Evolutionary conservation across 2,329 filamentous ascomycete genomes (phyloP), one percentile per base, ranked within the genome.

Genomic region (Hypocrella siamensis): DNA sequence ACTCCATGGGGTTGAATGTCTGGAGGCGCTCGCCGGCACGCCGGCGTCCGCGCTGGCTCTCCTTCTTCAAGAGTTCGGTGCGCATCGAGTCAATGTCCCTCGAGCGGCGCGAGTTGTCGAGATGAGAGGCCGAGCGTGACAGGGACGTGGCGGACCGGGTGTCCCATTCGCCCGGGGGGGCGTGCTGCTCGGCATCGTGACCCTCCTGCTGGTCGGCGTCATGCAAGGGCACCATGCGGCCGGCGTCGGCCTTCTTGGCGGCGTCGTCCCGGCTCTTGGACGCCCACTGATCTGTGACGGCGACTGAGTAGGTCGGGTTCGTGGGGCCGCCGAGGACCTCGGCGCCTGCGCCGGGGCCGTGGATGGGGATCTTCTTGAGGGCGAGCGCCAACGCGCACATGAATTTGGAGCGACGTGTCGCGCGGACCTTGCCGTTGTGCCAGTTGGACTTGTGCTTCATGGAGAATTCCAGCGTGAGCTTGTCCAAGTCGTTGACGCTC

Each of bases 381-480:
- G 88, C 85, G 7, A 85, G 57, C 4, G 90, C 77, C 36, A 98
- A 63, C 1, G 90, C 90, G 49, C 86, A 93, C 75, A 96, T 93
- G 60, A 98, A 96, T 57, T 93, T 96, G 52, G 81, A 92, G 38
- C 88, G 76, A 32, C 86, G 75, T 6, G 79, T 70, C 14, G 78
- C 77, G 26, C 86, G 79, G 26, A 94, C 68, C 2, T 71, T 67
- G 43, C 93, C 88, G 54, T 94, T 85, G 43, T 83, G 74, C 81
- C 82, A 88, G 58, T 88, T 90, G 35, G 78, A 83, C 60, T 96
- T 96, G 65, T 96, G 85, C 47, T 79, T 75, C 48, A 94, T 85
- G 45, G 81, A 77, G 25, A 94, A 66, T 45, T 75, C 75, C 34
- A 98, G 70, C 44, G 80, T 70, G 31, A 96, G 64, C 60, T 93